Evolutionary conservation across 2,329 filamentous ascomycete genomes (phyloP).

Genomic region (Nemania abortiva): DNA sequence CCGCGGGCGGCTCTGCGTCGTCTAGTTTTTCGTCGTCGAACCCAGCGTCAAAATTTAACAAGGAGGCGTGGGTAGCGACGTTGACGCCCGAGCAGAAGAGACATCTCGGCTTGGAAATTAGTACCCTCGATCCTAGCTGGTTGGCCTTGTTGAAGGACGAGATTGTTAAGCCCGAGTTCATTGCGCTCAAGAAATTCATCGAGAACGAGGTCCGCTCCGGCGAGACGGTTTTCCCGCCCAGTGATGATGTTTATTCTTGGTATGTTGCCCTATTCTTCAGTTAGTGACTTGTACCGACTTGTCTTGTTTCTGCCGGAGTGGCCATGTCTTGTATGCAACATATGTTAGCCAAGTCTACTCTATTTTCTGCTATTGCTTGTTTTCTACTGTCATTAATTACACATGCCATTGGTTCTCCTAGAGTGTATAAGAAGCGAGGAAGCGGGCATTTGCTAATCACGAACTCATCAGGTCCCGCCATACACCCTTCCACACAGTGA

Average conservation of each 20-base stretch:
- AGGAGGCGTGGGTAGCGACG: slow-evolving; percentile 86
- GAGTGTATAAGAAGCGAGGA: neutral
- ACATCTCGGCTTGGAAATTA: slow-evolving; percentile 88
- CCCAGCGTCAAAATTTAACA: slow-evolving; percentile 76
- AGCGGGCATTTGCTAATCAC: neutral
- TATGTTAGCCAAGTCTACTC: neutral
- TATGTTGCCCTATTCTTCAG: slow-evolving; percentile 56
- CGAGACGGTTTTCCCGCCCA: slow-evolving; percentile 87
- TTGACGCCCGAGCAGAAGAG: slow-evolving; percentile 85
- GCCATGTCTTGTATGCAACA: neutral
- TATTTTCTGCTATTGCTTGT: neutral
- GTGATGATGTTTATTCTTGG: slow-evolving; percentile 95
- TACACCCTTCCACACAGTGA: slow-evolving; percentile 88
- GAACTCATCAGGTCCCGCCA: slow-evolving; percentile 81
- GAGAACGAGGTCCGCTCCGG: slow-evolving; percentile 79
- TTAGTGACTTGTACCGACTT: too few species aligned
- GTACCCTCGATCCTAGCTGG: slow-evolving; percentile 93
- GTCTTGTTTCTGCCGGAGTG: too few species aligned
- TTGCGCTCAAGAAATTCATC: slow-evolving; percentile 89
- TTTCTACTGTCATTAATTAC: neutral
- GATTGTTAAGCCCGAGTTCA: slow-evolving; percentile 80
- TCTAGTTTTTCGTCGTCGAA: slow-evolving; percentile 47
- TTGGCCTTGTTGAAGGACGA: slow-evolving; percentile 90
- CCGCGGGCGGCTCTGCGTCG: slow-evolving; percentile 41
- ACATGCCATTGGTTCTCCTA: neutral